A percentile compares a stretch with the other conserved stretches of the same genome.
These are phyloP conservation scores for Pleurotus citrinopileatus DNA, from an alignment of 768 basidiomycete species.

Conservation along the genomic window DNA sequence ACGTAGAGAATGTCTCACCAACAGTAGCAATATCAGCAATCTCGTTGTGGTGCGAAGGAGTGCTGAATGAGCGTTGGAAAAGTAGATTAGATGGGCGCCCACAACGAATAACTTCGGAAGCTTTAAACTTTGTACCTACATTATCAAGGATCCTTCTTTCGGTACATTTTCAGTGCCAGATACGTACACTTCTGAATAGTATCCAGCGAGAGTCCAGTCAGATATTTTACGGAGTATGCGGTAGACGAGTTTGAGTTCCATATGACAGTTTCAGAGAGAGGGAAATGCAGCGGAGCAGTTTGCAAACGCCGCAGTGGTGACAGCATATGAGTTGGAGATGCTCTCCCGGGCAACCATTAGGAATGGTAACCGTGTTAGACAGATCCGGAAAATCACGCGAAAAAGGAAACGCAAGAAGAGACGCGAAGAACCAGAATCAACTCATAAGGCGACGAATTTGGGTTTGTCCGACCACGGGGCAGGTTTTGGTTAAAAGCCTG, in stretches of 20 bases:
- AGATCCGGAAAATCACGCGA: too few relatives aligned
- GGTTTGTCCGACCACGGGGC: slow-evolving; percentile 69
- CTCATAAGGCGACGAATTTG: slow-evolving; percentile 11
- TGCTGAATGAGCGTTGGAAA: slow-evolving; percentile 29
- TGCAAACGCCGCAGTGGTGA: too few relatives aligned
- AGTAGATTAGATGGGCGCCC: background rate
- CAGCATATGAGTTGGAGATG: too few relatives aligned
- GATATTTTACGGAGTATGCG: slow-evolving; percentile 58
- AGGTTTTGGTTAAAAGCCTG: slow-evolving; percentile 55
- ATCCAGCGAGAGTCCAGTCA: slow-evolving; percentile 55
- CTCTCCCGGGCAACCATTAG: too few relatives aligned
- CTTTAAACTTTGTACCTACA: too few relatives aligned
- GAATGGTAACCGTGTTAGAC: too few relatives aligned
- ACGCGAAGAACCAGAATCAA: background rate
- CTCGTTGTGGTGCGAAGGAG: slow-evolving; percentile 68
- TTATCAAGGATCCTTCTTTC: slow-evolving; percentile 52
- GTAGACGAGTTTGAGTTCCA: slow-evolving; percentile 56
- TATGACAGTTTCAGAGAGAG: slow-evolving; percentile 13
- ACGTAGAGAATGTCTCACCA: too few relatives aligned
- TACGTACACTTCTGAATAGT: slow-evolving; percentile 60
- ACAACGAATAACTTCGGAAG: background rate
- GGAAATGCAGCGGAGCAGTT: background rate
- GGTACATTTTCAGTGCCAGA: slow-evolving; percentile 57
- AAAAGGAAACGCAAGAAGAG: background rate
- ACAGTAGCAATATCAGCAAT: slow-evolving; percentile 55